A percentile compares a stretch with the other conserved stretches of the same genome.
phyloP scores from a whole-genome alignment of 148 eudicot species.

The Chenopodium suecicum region DNA sequence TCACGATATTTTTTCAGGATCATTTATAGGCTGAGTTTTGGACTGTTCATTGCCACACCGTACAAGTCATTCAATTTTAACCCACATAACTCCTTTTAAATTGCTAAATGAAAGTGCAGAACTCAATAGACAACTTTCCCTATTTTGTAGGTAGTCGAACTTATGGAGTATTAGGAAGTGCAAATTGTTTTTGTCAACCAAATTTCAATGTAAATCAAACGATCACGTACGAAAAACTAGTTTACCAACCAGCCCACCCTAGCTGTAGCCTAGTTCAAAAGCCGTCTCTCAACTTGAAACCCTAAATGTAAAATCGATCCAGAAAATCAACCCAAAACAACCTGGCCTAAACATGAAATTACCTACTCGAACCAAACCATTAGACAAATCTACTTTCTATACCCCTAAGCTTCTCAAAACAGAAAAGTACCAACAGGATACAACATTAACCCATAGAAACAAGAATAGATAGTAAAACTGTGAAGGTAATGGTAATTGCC shows the following conservation, averaged over 20 bases:
- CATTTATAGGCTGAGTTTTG: background rate
- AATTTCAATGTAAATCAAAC: background rate
- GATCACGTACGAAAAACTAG: no score
- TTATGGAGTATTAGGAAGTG: background rate
- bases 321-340: no score
- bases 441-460: background rate
- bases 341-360: background rate
- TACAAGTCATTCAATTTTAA: background rate
- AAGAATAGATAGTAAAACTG: background rate
- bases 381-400: background rate
- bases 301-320: no score
- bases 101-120: background rate
- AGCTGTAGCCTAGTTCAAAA: no score
- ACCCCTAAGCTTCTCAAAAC: background rate
- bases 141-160: background rate
- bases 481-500: slow-evolving; percentile 1
- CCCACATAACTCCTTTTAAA: no score
- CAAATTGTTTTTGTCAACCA: background rate
- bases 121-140: background rate
- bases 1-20: background rate
- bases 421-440: background rate
- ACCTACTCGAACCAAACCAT: background rate
- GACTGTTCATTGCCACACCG: background rate
- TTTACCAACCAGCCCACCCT: no score
- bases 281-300: no score